These are phyloP conservation scores for Diversispora epigaea DNA, from an alignment of 192 early-diverging fungal species.

Conservation along the genomic window DNA sequence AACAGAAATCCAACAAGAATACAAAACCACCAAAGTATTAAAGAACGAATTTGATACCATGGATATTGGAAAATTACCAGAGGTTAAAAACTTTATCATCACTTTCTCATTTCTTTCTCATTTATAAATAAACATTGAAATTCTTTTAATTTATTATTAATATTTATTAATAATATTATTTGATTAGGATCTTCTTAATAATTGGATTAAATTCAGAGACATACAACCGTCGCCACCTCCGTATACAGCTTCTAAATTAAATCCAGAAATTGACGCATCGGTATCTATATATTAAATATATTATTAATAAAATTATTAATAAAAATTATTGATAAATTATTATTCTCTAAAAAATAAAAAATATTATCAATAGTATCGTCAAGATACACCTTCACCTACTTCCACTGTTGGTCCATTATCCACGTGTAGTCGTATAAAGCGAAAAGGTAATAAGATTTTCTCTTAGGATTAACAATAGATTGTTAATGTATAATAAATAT, in stretches of 20 bases:
- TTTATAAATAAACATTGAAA: too few species aligned
- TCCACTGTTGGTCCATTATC: slow-evolving; percentile 26
- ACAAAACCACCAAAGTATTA: slow-evolving; percentile 30
- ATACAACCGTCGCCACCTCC: slow-evolving; percentile 29
- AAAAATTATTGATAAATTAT: background rate
- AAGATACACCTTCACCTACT: slow-evolving; percentile 32
- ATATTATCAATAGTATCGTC: slow-evolving; percentile 12
- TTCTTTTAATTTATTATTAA: background rate
- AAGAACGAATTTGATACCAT: slow-evolving; percentile 22
- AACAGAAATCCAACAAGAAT: slow-evolving; percentile 30
- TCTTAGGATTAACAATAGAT: background rate
- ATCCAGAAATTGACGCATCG: slow-evolving; percentile 28
- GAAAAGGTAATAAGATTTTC: slow-evolving; percentile 26
- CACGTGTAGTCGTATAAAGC: slow-evolving; percentile 27
- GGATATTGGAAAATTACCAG: slow-evolving; percentile 10
- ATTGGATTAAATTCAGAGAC: slow-evolving; percentile 28
- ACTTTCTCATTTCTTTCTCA: background rate
- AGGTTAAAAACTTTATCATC: slow-evolving; percentile 10
- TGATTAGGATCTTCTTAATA: slow-evolving; percentile 25
- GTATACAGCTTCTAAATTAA: slow-evolving; percentile 25
- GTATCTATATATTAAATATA: background rate
- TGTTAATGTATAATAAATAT: background rate
- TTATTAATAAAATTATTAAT: background rate
- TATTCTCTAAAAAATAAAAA: too few species aligned
- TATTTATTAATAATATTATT: background rate